Evolutionary conservation across 371 early-diverging fungal species (phyloP), one percentile per base, ranked within the genome.

Genomic region (Haplosporangium sp.): DNA sequence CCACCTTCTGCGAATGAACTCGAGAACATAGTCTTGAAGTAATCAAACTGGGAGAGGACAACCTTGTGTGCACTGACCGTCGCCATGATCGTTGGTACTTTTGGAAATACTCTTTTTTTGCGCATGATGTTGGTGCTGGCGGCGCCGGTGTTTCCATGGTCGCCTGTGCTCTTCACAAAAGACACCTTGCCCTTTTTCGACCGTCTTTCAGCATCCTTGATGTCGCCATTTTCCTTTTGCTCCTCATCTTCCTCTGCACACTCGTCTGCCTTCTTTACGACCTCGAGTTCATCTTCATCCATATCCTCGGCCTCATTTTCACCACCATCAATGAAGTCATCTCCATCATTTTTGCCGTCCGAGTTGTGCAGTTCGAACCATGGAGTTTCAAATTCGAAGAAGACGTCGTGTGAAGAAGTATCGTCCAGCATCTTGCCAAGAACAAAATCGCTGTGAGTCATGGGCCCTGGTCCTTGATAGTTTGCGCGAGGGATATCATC

Each of bases 1-100:
- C 61, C 68, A 13, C 68, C 74, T 38, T 68, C 68, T 14, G 69
- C 59, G 52, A 67, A 68, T 1, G 74, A 55, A n/a, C 69, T 55
- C 20, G 64, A 74, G 45, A 67, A 74, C 68, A 67, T 73, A 45
- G 67, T 67, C 38, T 55, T 46, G 59, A 73, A 73, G 51, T 73
- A 73, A 6, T 67, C 60, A 20, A 53, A 62, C 36, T 67, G 68
- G 1, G 68, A 62, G 29, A 73, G 62, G 18, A 73, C 68, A 40
- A 67, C 50, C 51, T 52, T 63, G 60, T 73, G 74, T 0, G 74
- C 74, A 9, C 68, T 55, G 14, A 67, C 59, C 0, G 41, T 51
- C 20, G 59, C 55, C 23, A 37, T 43, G 1, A 29, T 29, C 4
- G 29, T 1, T 29, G 29, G 29, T 29, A 29, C 46, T n/a, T 14